Evolutionary conservation across 2,329 filamentous ascomycete genomes (phyloP).

Genomic region (Neopestalotiopsis sp.): DNA sequence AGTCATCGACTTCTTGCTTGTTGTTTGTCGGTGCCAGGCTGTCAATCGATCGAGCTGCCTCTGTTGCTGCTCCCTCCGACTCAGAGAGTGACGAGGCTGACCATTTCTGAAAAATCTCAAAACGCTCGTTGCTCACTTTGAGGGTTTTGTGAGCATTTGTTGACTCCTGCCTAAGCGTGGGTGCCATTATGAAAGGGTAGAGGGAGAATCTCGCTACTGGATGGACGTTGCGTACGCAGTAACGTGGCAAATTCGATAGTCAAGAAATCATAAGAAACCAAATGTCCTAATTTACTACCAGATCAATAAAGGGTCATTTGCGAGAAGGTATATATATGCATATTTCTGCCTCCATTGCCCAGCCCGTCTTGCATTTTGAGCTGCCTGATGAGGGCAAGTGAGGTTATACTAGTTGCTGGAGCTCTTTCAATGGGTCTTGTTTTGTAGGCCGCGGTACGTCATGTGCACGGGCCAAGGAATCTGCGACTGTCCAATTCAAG

Average conservation of each 20-base stretch:
- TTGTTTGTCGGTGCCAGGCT: conserved; percentile 15
- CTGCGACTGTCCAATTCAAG: conserved; percentile 10
- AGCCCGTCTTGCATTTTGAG: not conserved
- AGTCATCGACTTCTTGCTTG: conserved; percentile 24
- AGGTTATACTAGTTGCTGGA: not conserved
- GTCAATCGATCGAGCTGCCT: conserved; percentile 23
- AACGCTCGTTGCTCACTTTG: conserved; percentile 19
- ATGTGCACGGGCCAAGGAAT: conserved; percentile 12
- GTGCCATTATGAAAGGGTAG: not conserved
- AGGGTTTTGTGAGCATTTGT: not conserved
- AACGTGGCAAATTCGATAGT: no score
- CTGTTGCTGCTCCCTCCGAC: conserved; percentile 15
- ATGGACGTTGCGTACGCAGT: no score
- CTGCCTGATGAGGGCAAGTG: conserved; percentile 12
- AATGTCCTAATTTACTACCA: not conserved
- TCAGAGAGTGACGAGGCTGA: conserved; percentile 20
- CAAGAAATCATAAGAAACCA: no score
- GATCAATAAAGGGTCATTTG: not conserved
- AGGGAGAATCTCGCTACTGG: no score
- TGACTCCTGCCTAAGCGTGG: not conserved
- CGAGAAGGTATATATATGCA: not conserved
- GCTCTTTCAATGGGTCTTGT: not conserved
- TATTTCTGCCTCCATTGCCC: not conserved
- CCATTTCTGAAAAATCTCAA: conserved; percentile 29
- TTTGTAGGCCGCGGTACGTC: not conserved